phyloP scores from a whole-genome alignment of 257 asterid genomes.

The Fraxinus quadrangulata region DNA sequence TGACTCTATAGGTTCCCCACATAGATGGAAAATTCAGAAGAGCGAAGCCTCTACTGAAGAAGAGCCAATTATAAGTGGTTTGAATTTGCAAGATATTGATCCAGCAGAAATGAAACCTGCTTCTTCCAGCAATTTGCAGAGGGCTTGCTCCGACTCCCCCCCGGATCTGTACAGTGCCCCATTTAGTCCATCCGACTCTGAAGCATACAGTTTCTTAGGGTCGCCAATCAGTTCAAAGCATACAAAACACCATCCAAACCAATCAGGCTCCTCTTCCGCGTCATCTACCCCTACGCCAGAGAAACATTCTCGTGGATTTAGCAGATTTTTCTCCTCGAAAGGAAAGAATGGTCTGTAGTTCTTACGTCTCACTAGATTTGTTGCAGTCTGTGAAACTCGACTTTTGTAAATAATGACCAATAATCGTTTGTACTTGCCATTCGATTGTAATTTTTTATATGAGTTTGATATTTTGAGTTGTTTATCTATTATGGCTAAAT shows the following conservation, averaged over 20 bases:
- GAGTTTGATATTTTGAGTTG: not conserved
- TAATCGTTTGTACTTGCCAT: conserved; percentile 8
- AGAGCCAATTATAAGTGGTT: conserved; percentile 58
- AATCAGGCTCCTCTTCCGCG: conserved; percentile 61
- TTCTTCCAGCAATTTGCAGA: conserved; percentile 39
- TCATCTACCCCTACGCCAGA: conserved; percentile 73
- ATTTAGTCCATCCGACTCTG: conserved; percentile 58
- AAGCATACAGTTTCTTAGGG: conserved; percentile 47
- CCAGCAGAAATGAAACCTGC: conserved; percentile 48
- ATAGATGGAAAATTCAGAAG: conserved; percentile 39
- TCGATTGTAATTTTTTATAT: conserved; percentile 26
- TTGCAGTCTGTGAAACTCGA: conserved; percentile 25
- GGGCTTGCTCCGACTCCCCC: conserved; percentile 60
- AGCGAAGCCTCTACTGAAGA: conserved; percentile 45
- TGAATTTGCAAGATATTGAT: conserved; percentile 49
- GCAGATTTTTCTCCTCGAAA: conserved; percentile 83
- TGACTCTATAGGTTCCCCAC: conserved; percentile 41
- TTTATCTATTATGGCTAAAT: not conserved
- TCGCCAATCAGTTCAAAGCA: conserved; percentile 56
- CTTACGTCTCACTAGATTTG: conserved; percentile 20
- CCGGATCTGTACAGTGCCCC: conserved; percentile 39
- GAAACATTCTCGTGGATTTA: conserved; percentile 72
- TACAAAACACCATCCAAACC: conserved; percentile 56
- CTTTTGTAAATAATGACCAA: conserved; percentile 43
- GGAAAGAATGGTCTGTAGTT: conserved; percentile 50